A percentile compares a stretch with the other conserved stretches of the same genome.
Evolutionary conservation across 2,329 filamentous ascomycete genomes (phyloP).

Genomic region (Beauveria sp.): DNA sequence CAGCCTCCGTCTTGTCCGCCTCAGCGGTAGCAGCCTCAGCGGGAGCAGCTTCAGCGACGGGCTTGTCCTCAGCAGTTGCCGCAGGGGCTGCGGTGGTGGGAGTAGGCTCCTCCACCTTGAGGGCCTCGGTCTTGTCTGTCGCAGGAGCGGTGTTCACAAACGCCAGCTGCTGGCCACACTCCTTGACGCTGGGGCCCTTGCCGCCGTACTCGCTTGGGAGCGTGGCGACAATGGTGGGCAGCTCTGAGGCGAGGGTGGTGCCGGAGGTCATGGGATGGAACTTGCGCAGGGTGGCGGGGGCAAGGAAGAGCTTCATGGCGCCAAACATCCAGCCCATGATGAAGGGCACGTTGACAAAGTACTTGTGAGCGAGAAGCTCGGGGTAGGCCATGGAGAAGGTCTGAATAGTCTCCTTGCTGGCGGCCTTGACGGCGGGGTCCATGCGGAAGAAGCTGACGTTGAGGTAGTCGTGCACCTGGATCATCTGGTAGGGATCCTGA

Average conservation of each 20-base stretch:
- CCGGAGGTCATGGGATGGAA: conserved; percentile 74
- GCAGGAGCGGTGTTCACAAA: conserved; percentile 22
- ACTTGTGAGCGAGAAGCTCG: conserved; percentile 77
- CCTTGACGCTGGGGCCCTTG: conserved; percentile 42
- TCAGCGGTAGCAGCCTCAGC: background rate
- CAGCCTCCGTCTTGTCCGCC: conserved; percentile 9
- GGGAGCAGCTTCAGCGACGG: conserved; percentile 1
- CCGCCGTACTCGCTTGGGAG: conserved; percentile 77
- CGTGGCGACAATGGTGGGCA: conserved; percentile 50
- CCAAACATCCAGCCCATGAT: conserved; percentile 85
- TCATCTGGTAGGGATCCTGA: conserved; percentile 79
- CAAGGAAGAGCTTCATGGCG: conserved; percentile 68
- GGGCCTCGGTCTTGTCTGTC: conserved; percentile 4
- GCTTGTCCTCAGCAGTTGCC: conserved; percentile 1
- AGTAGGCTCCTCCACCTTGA: conserved; percentile 6
- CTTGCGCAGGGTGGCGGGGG: conserved; percentile 67
- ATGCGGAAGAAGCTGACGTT: conserved; percentile 79
- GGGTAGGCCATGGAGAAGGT: conserved; percentile 79
- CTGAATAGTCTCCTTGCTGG: conserved; percentile 72
- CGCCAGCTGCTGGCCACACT: conserved; percentile 18
- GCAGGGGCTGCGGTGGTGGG: background rate
- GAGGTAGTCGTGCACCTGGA: conserved; percentile 90
- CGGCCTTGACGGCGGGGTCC: conserved; percentile 67
- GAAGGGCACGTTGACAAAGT: conserved; percentile 87
- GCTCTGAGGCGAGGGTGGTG: conserved; percentile 54